Base-by-base conservation (phyloP, 306 rosid species). In the Macrotyloma uniflorum region DNA sequence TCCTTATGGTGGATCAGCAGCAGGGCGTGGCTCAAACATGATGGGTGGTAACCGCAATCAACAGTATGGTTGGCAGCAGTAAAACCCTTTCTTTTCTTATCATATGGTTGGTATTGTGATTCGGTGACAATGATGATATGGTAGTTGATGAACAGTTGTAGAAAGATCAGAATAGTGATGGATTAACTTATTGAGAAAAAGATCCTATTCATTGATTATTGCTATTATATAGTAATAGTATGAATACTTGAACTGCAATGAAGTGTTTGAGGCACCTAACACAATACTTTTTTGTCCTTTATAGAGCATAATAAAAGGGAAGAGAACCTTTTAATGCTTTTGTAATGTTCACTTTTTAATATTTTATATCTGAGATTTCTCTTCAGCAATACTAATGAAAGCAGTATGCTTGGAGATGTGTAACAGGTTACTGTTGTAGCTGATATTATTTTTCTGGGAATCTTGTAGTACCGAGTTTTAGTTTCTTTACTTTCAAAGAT, bases 1-100 rank as follows among this genome's bases (percentile, higher is more conserved):
- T 33, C 93, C 88, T 5, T 88, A 85, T 66, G 90, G 96, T 45
- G 90, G 91, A 33, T 87, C 91, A 20, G 82, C 84, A 15, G 76
- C 71, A 30, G 84, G 84, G 11, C 75, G 79, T 5, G 93, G 92
- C 32, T 73, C 82, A 30, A 87, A 86, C 75, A 79, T 83, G 58
- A 67, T 76, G 81, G 81, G 88, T 1, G 88, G 88, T 19, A 88
- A 80, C 55, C 89, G 86, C 54, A 88, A 84, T 38, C 91, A 88
- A 68, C 93, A 85, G 77, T 85, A 85, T 82, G 91, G 89, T 70
- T 86, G 89, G 88, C 88, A 81, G 84, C 85, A 84, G 78, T 82
- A 46, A 49, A 74, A 74, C 30, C 30, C 32, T 8, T 28, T 43
- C 26, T 40, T 23, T 55, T 24, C 42, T 40, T 38, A 40, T 40